Percentiles rank a stretch among this genome's conserved stretches.
Evolutionary conservation across 495 filamentous ascomycete species (phyloP).

Genomic region (Wilcoxina mikolae): DNA sequence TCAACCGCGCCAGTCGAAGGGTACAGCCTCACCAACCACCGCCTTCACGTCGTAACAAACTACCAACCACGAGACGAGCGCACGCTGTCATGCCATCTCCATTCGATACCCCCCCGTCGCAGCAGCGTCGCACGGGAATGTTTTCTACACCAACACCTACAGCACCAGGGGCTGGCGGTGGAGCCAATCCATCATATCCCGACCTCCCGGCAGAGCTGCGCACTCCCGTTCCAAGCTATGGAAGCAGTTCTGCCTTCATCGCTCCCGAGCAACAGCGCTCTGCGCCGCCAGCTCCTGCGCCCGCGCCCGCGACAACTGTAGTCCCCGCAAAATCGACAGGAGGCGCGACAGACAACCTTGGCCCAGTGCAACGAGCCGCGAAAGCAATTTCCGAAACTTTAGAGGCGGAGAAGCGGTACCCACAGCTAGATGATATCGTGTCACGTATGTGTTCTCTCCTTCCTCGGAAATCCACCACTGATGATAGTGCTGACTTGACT

Average conservation of each 20-base stretch:
- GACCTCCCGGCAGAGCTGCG: constrained; percentile 24
- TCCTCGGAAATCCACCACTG: no score
- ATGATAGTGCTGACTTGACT: constrained; percentile 1
- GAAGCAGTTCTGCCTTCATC: background rate
- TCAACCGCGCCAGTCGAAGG: background rate
- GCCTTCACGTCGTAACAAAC: background rate
- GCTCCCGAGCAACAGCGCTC: background rate
- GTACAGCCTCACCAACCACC: background rate
- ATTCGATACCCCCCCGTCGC: background rate
- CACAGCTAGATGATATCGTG: constrained; percentile 78
- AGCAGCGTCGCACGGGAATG: background rate
- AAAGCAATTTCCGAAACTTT: constrained; percentile 69
- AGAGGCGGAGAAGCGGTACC: constrained; percentile 59
- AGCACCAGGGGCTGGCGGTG: background rate
- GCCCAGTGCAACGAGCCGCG: constrained; percentile 64
- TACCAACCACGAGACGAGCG: background rate
- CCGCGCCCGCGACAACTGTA: background rate
- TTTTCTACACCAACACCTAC: background rate
- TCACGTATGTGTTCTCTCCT: constrained; percentile 48
- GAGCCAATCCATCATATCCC: constrained; percentile 8
- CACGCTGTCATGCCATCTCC: background rate
- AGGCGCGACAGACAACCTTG: constrained; percentile 31
- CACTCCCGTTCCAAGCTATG: constrained; percentile 15
- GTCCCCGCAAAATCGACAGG: constrained; percentile 3
- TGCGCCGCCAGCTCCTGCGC: background rate